A percentile compares a stretch with the other conserved stretches of the same genome.
Conservation (phyloP, 1,284 basidiomycete genomes). For the Naganishia albida region DNA sequence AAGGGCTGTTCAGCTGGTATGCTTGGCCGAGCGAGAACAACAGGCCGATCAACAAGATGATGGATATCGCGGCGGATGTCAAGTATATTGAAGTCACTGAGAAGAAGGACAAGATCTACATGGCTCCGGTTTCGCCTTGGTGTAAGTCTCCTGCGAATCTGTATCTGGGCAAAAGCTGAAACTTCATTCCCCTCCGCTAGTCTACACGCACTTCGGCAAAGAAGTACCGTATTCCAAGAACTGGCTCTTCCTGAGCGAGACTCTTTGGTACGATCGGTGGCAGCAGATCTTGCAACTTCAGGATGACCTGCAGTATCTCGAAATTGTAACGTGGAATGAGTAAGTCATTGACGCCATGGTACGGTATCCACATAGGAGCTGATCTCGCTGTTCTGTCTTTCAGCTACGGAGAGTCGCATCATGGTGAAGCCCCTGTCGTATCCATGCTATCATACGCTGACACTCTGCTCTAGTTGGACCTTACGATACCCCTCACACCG, state of each 20-base stretch:
- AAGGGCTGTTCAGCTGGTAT: constrained; percentile 51
- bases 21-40: constrained; percentile 52
- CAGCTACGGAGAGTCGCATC: constrained; percentile 46
- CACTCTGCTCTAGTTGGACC: constrained; percentile 39
- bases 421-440: constrained; percentile 32
- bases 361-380: constrained; percentile 31
- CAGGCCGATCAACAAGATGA: constrained; percentile 40
- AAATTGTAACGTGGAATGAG: constrained; percentile 56
- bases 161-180: no score
- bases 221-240: constrained; percentile 53
- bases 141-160: constrained; percentile 39
- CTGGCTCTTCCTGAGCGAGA: constrained; percentile 52
- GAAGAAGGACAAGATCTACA: constrained; percentile 44
- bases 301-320: constrained; percentile 45
- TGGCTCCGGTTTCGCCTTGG: constrained; percentile 53
- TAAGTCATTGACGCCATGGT: constrained; percentile 38
- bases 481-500: constrained; percentile 43
- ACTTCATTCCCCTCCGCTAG: constrained; percentile 28
- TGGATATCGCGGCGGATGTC: constrained; percentile 42
- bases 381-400: not conserved
- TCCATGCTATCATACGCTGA: not conserved
- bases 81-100: constrained; percentile 39
- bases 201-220: constrained; percentile 52
- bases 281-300: constrained; percentile 47
- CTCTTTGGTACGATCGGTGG: constrained; percentile 52